phyloP scores from a whole-genome alignment of 139 green algal species.

The Tetradesmus obliquus region DNA sequence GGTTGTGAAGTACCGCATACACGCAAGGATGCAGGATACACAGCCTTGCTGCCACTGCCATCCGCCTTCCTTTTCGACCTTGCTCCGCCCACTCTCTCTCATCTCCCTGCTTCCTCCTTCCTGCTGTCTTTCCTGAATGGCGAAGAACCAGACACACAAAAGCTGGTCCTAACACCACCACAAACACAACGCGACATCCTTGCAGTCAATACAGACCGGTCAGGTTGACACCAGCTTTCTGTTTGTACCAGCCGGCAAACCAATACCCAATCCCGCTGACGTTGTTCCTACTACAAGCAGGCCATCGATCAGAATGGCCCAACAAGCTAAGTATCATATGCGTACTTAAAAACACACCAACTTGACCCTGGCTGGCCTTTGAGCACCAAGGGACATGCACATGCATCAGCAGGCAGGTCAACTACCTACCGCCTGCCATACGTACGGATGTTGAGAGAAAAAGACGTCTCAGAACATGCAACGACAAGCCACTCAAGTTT shows the following conservation, averaged over 20 bases:
- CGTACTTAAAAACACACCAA: not conserved
- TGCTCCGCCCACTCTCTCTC: not conserved
- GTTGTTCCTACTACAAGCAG: not conserved
- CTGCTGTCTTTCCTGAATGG: not conserved
- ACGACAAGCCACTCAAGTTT: not conserved
- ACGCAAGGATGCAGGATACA: not conserved
- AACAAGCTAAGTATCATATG: conserved; percentile 2
- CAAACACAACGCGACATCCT: not conserved
- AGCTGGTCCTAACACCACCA: not conserved
- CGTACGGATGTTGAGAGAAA: not conserved
- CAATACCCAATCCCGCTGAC: not conserved
- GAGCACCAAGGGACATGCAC: not conserved
- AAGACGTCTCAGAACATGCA: not conserved
- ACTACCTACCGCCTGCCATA: not conserved
- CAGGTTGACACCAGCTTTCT: conserved; percentile 1
- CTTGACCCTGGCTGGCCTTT: not conserved
- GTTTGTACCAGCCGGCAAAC: not conserved
- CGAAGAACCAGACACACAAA: not conserved
- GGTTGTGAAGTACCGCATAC: not conserved
- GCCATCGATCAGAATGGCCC: not conserved
- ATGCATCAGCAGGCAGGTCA: not conserved
- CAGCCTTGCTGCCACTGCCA: not conserved
- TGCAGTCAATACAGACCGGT: not conserved
- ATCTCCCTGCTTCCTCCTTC: not conserved
- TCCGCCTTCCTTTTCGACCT: not conserved